Conservation (phyloP, 345 rosid species). For the Clausena lansium region DNA sequence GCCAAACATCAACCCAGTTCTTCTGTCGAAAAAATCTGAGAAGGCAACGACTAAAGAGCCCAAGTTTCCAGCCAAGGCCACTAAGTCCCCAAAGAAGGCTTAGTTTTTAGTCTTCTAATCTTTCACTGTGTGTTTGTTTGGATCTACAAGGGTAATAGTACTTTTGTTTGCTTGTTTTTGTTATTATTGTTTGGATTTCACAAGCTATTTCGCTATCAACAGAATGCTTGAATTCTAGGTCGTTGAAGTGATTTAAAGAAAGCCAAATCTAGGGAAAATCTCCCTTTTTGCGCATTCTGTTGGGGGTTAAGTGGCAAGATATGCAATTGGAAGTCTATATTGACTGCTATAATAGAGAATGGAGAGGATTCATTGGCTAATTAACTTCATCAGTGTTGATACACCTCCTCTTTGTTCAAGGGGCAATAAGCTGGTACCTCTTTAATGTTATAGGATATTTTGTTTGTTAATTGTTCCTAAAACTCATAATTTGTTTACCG, state of each 20-base stretch:
- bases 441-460: not conserved
- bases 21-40: slow-evolving; percentile 60
- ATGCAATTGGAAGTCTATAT: slow-evolving; percentile 84
- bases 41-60: slow-evolving; percentile 43
- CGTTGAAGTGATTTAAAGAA: slow-evolving; percentile 67
- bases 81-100: slow-evolving; percentile 70
- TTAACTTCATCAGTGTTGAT: slow-evolving; percentile 84
- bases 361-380: slow-evolving; percentile 22
- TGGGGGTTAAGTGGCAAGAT: slow-evolving; percentile 94
- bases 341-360: slow-evolving; percentile 43
- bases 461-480: too few relatives aligned
- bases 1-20: slow-evolving; percentile 69
- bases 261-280: slow-evolving; percentile 62
- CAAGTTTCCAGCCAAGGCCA: slow-evolving; percentile 64
- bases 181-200: too few relatives aligned
- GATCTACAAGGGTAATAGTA: too few relatives aligned
- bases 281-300: slow-evolving; percentile 80
- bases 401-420: slow-evolving; percentile 96
- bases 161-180: too few relatives aligned
- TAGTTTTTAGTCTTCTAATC: slow-evolving; percentile 13
- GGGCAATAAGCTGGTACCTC: slow-evolving; percentile 81
- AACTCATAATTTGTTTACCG: too few relatives aligned
- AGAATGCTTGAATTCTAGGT: slow-evolving; percentile 43
- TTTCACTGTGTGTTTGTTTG: not conserved
- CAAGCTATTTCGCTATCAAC: slow-evolving; percentile 1